Percentiles rank a stretch among this genome's conserved stretches.
Evolutionary conservation across 176 grass and related monocot species (phyloP).

Genomic region (Guadua angustifolia): DNA sequence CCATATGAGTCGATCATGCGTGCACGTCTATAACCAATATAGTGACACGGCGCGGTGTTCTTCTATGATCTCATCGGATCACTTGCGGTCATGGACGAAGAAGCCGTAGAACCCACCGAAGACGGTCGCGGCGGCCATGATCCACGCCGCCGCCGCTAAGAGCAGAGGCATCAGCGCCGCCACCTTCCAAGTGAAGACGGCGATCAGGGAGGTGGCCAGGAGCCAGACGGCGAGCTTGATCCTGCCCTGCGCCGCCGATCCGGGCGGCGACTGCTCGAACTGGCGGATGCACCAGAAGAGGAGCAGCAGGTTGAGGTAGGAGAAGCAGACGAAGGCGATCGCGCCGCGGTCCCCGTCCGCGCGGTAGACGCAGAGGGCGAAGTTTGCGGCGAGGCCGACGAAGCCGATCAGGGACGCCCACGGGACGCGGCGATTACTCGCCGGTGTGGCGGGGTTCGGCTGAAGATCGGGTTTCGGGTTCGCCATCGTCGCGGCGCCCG

Average conservation of each 20-base stretch:
- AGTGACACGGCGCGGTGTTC: neutral
- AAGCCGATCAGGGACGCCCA: neutral
- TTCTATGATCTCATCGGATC: no score
- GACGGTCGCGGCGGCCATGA: slow-evolving; percentile 19
- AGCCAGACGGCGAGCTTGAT: slow-evolving; percentile 47
- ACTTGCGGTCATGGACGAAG: slow-evolving; percentile 26
- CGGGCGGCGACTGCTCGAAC: slow-evolving; percentile 18
- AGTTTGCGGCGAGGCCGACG: slow-evolving; percentile 32
- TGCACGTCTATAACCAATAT: no score
- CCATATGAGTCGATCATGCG: no score
- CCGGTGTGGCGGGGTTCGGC: neutral
- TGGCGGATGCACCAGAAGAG: slow-evolving; percentile 40
- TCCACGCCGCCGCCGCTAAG: slow-evolving; percentile 22
- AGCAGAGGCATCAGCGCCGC: slow-evolving; percentile 41
- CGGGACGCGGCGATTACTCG: neutral
- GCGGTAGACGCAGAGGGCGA: slow-evolving; percentile 10
- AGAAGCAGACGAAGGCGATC: neutral
- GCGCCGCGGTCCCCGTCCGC: neutral
- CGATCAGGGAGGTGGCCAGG: slow-evolving; percentile 24
- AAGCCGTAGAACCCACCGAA: slow-evolving; percentile 44
- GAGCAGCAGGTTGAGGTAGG: slow-evolving; percentile 38
- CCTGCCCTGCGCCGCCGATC: neutral
- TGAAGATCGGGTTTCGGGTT: neutral
- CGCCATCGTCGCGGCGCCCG: no score
- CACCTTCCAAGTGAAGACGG: slow-evolving; percentile 44